phyloP scores from a whole-genome alignment of 2,329 filamentous ascomycete species.

The Beauveria bassiana region DNA sequence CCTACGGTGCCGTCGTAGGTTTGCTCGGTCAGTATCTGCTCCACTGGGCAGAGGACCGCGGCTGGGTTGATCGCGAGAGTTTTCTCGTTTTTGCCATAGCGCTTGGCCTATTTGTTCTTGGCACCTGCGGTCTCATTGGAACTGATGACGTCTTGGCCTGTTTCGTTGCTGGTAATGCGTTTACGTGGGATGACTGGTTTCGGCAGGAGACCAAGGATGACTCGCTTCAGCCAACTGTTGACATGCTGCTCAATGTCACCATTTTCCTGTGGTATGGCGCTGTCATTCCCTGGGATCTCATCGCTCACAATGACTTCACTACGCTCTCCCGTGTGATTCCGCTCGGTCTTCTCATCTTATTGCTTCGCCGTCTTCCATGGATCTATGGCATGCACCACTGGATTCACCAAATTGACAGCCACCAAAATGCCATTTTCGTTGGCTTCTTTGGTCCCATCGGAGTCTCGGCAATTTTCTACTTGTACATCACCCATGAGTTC shows the following conservation, averaged over 20 bases:
- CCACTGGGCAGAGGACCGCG: slow-evolving; percentile 74
- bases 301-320: slow-evolving; percentile 59
- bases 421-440: slow-evolving; percentile 72
- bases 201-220: slow-evolving; percentile 82
- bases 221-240: slow-evolving; percentile 85
- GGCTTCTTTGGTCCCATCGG: slow-evolving; percentile 93
- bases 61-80: slow-evolving; percentile 78
- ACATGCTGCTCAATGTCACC: slow-evolving; percentile 85
- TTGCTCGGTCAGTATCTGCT: slow-evolving; percentile 76
- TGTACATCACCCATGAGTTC: slow-evolving; percentile 75
- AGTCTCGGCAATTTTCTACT: slow-evolving; percentile 83
- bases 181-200: slow-evolving; percentile 95
- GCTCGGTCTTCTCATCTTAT: slow-evolving; percentile 66
- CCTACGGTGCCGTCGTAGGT: slow-evolving; percentile 70
- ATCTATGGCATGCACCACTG: slow-evolving; percentile 64
- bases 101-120: slow-evolving; percentile 77
- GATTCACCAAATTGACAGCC: slow-evolving; percentile 71
- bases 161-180: slow-evolving; percentile 85
- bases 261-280: slow-evolving; percentile 91
- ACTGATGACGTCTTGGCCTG: slow-evolving; percentile 87
- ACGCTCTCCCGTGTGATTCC: slow-evolving; percentile 65
- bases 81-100: slow-evolving; percentile 83
- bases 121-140: slow-evolving; percentile 79
- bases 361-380: slow-evolving; percentile 71
- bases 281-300: slow-evolving; percentile 70